Conservation (phyloP, 2,329 filamentous ascomycete genomes). For the Colletotrichum sp. region DNA sequence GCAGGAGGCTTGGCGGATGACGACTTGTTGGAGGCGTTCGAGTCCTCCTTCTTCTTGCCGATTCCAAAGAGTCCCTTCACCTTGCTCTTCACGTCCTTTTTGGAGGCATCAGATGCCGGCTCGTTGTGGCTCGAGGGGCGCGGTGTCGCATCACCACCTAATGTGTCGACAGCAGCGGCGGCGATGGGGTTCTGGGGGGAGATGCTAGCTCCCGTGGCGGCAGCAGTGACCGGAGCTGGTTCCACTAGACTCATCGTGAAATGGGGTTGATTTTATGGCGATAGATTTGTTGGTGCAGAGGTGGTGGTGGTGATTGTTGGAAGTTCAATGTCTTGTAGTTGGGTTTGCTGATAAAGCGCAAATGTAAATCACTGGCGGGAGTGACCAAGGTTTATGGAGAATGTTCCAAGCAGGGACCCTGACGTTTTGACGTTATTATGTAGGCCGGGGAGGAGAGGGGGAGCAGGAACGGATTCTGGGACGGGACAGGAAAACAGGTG, state of each 20-base stretch:
- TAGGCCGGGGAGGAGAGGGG: slow-evolving; percentile 5
- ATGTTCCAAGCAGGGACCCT: slow-evolving; percentile 6
- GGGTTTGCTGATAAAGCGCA: neutral
- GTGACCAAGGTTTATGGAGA: neutral
- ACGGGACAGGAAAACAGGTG: slow-evolving; percentile 15
- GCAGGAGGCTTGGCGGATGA: slow-evolving; percentile 12
- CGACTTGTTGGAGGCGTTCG: slow-evolving; percentile 35
- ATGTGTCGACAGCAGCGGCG: slow-evolving; percentile 28
- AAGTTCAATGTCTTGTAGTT: neutral
- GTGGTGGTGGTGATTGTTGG: neutral
- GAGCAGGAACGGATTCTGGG: neutral
- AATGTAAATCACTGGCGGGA: neutral
- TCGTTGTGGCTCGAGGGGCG: slow-evolving; percentile 32
- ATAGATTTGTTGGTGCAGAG: neutral
- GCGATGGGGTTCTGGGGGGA: slow-evolving; percentile 29
- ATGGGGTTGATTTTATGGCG: neutral
- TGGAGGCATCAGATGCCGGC: slow-evolving; percentile 40
- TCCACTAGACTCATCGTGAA: slow-evolving; percentile 31
- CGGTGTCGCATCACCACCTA: slow-evolving; percentile 36
- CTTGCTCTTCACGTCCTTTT: slow-evolving; percentile 58
- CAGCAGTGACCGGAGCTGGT: slow-evolving; percentile 27
- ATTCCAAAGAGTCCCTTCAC: slow-evolving; percentile 66
- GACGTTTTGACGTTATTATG: slow-evolving; percentile 16
- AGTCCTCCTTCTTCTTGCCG: slow-evolving; percentile 65
- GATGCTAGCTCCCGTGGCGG: slow-evolving; percentile 23